Evolutionary conservation across 2,329 filamentous ascomycete species (phyloP).

Genomic region (Calonectria leucothoes): DNA sequence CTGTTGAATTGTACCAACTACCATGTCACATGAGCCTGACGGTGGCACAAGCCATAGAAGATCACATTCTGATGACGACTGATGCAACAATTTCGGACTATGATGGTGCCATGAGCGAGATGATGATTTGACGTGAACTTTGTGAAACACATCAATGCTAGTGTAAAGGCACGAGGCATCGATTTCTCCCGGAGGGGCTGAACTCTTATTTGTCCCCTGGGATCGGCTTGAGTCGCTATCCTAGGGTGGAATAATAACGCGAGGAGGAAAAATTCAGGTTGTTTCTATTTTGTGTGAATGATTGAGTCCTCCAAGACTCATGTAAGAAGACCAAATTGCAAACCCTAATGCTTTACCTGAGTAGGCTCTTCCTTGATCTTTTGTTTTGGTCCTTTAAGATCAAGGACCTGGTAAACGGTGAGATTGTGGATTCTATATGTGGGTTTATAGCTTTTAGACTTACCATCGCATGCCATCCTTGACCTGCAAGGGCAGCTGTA

Average conservation of each 20-base stretch:
- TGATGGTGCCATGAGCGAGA: not conserved
- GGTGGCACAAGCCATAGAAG: not conserved
- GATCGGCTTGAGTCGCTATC: not conserved
- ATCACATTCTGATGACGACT: not conserved
- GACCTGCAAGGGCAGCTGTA: conserved; percentile 78
- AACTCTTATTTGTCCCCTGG: not conserved
- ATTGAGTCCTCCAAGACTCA: not conserved
- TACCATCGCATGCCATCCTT: conserved; percentile 87
- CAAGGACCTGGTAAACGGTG: conserved; percentile 32
- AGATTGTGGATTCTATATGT: not conserved
- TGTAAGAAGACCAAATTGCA: too few relatives aligned
- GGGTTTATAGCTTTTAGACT: conserved; percentile 31
- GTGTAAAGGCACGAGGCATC: not conserved
- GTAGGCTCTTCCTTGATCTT: conserved; percentile 42
- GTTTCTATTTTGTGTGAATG: not conserved
- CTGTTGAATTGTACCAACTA: too few relatives aligned
- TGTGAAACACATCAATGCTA: not conserved
- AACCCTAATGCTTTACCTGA: conserved; percentile 20
- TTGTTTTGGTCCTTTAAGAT: conserved; percentile 37
- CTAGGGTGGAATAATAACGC: not conserved
- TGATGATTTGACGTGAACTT: not conserved
- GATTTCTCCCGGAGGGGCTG: not conserved
- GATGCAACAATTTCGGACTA: not conserved
- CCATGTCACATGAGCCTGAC: not conserved
- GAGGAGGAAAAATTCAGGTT: not conserved